Percentiles rank a stretch among this genome's conserved stretches.
phyloP scores from a whole-genome alignment of 805 yeast species.

The Phaffomyces antillensis region DNA sequence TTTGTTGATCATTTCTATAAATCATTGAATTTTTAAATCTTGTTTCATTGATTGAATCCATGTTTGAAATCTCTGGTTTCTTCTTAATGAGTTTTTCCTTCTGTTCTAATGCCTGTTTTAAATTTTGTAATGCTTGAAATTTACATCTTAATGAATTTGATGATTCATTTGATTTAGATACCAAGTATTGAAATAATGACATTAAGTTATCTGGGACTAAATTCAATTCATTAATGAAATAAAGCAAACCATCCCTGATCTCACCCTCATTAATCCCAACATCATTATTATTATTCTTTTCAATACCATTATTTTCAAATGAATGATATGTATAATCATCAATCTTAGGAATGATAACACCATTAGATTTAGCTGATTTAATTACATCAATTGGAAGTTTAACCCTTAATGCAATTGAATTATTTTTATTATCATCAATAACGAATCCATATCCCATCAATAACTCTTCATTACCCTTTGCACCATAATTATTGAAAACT shows the following conservation, averaged over 20 bases:
- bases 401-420: constrained; percentile 55
- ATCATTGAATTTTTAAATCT: constrained; percentile 28
- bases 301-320: constrained; percentile 12
- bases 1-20: constrained; percentile 45
- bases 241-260: constrained; percentile 27
- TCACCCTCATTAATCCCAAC: constrained; percentile 6
- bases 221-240: constrained; percentile 24
- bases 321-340: constrained; percentile 36
- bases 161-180: constrained; percentile 29
- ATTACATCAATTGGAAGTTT: constrained; percentile 31
- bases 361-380: constrained; percentile 27
- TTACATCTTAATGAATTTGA: constrained; percentile 41
- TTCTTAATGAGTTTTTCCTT: constrained; percentile 29
- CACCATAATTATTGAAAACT: constrained; percentile 78
- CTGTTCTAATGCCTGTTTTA: constrained; percentile 46
- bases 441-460: constrained; percentile 76
- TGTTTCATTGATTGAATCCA: constrained; percentile 11
- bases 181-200: constrained; percentile 25
- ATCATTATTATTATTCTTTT: neutral
- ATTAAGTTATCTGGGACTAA: constrained; percentile 20
- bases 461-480: constrained; percentile 84
- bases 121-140: constrained; percentile 49
- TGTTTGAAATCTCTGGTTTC: constrained; percentile 1
- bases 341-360: constrained; percentile 30
- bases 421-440: constrained; percentile 44